These are phyloP conservation scores for Alternaria novae-zelandiae DNA, from an alignment of 2,329 filamentous ascomycete genomes.

Conservation along the genomic window DNA sequence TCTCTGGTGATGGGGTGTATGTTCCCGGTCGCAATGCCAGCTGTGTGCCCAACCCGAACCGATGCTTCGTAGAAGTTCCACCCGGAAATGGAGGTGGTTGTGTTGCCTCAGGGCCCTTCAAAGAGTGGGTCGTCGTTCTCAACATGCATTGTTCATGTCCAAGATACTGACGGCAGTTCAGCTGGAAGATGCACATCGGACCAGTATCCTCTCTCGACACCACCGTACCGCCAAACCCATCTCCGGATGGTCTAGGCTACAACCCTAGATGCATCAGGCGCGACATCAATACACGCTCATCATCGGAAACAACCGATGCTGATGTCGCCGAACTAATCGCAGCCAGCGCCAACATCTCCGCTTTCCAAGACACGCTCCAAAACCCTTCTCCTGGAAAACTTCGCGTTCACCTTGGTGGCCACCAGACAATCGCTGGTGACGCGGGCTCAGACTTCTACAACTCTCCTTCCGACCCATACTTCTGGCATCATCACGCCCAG, in stretches of 20 bases:
- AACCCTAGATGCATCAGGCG: constrained; percentile 48
- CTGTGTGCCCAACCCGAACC: not conserved
- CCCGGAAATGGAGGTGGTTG: constrained; percentile 62
- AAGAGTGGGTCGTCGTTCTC: constrained; percentile 36
- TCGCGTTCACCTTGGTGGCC: constrained; percentile 55
- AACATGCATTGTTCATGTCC: not conserved
- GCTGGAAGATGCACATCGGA: constrained; percentile 51
- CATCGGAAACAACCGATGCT: constrained; percentile 30
- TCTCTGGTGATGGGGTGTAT: constrained; percentile 3
- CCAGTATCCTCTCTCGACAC: constrained; percentile 51
- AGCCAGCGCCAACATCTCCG: constrained; percentile 29
- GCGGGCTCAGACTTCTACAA: constrained; percentile 48
- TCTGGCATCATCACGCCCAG: constrained; percentile 57
- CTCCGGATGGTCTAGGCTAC: constrained; percentile 30
- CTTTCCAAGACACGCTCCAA: constrained; percentile 49
- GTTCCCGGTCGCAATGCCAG: not conserved
- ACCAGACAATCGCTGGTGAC: constrained; percentile 39
- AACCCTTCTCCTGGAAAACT: constrained; percentile 36
- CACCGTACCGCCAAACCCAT: constrained; percentile 37
- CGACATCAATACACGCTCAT: constrained; percentile 37
- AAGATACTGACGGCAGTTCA: not conserved
- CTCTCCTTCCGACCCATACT: constrained; percentile 54
- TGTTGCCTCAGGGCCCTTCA: constrained; percentile 59
- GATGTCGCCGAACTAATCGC: constrained; percentile 31
- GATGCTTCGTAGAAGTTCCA: constrained; percentile 1